phyloP scores from a whole-genome alignment of 1,284 basidiomycete species.

The Neolentinus lepideus region DNA sequence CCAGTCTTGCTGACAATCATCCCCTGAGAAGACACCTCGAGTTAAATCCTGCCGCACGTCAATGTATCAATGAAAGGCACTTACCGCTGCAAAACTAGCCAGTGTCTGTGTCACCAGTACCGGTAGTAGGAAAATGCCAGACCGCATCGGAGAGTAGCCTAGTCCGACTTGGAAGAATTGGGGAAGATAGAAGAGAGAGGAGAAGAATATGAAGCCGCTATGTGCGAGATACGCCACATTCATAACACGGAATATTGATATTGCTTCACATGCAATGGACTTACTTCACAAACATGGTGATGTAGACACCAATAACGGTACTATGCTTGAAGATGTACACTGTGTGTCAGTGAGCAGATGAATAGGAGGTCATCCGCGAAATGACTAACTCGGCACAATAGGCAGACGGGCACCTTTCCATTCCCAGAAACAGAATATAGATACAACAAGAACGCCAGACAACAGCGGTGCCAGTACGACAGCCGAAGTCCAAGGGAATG shows the following conservation, averaged over 20 bases:
- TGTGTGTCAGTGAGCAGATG: constrained; percentile 13
- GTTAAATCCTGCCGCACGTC: constrained; percentile 7
- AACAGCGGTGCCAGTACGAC: constrained; percentile 56
- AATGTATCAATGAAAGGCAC: constrained; percentile 12
- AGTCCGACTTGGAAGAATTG: constrained; percentile 72
- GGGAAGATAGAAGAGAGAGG: constrained; percentile 58
- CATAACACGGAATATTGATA: not conserved
- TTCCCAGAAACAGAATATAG: constrained; percentile 65
- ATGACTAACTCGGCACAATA: constrained; percentile 52
- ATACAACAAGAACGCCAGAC: constrained; percentile 46
- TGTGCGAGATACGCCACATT: not conserved
- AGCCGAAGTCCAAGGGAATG: constrained; percentile 61
- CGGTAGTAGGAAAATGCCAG: constrained; percentile 59
- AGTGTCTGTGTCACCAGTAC: constrained; percentile 57
- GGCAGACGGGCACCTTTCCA: constrained; percentile 63
- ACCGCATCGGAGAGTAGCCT: constrained; percentile 53
- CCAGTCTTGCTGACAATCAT: constrained; percentile 60
- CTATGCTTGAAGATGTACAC: constrained; percentile 67
- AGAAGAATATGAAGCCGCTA: constrained; percentile 55
- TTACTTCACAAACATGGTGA: constrained; percentile 63
- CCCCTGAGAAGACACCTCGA: constrained; percentile 31
- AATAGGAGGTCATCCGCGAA: not conserved
- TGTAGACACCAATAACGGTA: constrained; percentile 66
- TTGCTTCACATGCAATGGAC: too few species aligned
- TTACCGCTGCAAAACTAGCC: constrained; percentile 46